Evolutionary conservation across 1,284 basidiomycete species (phyloP), one percentile per base, ranked within the genome.

Genomic region (Cystobasidiaceae sp.): DNA sequence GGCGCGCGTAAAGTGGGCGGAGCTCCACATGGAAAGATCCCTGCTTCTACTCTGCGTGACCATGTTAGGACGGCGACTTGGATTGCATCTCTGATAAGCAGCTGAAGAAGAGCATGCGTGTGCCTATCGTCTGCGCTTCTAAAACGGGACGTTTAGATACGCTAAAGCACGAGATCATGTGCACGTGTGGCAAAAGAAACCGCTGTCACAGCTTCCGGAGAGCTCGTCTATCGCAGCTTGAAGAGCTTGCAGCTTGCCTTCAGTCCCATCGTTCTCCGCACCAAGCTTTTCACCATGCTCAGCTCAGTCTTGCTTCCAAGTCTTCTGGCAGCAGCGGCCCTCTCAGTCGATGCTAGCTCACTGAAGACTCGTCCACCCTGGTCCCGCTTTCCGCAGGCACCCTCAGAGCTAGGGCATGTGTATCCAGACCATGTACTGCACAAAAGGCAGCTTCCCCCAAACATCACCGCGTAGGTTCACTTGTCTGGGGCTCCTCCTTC

Each of bases 371-470:
- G 43, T 3, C 61, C 61, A 8, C 33, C 41, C 8, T 51, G 33
- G 27, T 64, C 61, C 11, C 37, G 61, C 23, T 30, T 64, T 19
- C 30, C 61, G 3, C 32, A 52, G 28, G 21, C 61, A 15, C 61
- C 61, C 3, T 39, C 41, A 15, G 51, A 64, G 30, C 28, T 17
- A 15, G 61, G 51, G 34, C 52, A 55, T 23, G 60, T 52, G 25
- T 63, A 64, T 39, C 61, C 61, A 25, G 61, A 64, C 21, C 61
- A 64, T 46, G 61, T 56, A 2, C 52, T 64, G 17, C 19, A 11
- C 33, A 64, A 64, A 52, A 37, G 61, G 21, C 61, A 64, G 52
- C 51, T 64, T 4, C 61, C 61, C 15, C 51, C 61, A 13, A 43
- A 25, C 44, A 52, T 56, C 19, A 56, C 51, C 2, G 39, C 46